These are phyloP conservation scores for Epichloe aotearoae DNA, from an alignment of 2,329 filamentous ascomycete genomes.

Conservation along the genomic window DNA sequence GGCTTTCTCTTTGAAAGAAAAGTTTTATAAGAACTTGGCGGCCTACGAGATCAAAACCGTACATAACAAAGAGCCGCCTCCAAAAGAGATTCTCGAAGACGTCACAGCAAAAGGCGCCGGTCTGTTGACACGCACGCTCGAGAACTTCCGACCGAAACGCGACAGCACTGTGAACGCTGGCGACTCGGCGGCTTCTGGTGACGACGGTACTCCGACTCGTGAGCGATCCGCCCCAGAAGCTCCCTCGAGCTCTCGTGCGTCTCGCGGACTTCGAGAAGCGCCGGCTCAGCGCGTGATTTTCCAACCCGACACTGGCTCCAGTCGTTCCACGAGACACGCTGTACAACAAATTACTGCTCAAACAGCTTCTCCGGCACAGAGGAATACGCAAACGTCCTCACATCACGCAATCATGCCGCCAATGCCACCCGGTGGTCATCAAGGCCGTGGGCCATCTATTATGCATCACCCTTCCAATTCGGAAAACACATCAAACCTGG, in stretches of 20 bases:
- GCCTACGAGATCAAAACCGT: slow-evolving; percentile 75
- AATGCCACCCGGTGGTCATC: slow-evolving; percentile 16
- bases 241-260: slow-evolving; percentile 42
- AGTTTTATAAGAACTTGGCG: slow-evolving; percentile 80
- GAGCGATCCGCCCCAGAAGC: slow-evolving; percentile 38
- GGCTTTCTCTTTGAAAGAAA: slow-evolving; percentile 73
- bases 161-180: slow-evolving; percentile 36
- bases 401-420: slow-evolving; percentile 21
- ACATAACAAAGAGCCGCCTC: slow-evolving; percentile 69
- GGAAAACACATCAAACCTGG: slow-evolving; percentile 44
- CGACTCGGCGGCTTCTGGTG: slow-evolving; percentile 45
- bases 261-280: slow-evolving; percentile 62
- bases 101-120: slow-evolving; percentile 70
- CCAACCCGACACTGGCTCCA: slow-evolving; percentile 61
- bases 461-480: slow-evolving; percentile 39
- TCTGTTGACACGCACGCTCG: slow-evolving; percentile 63
- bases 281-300: slow-evolving; percentile 75
- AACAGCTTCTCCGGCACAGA: slow-evolving; percentile 15
- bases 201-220: slow-evolving; percentile 45
- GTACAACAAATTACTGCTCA: slow-evolving; percentile 29
- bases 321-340: slow-evolving; percentile 48
- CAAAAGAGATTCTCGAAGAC: slow-evolving; percentile 77
- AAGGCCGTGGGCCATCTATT: slow-evolving; percentile 29
- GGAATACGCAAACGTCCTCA: slow-evolving; percentile 15
- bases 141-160: slow-evolving; percentile 51